Conservation (phyloP, 768 basidiomycete species). For the Cystofilobasidium capitatum region DNA sequence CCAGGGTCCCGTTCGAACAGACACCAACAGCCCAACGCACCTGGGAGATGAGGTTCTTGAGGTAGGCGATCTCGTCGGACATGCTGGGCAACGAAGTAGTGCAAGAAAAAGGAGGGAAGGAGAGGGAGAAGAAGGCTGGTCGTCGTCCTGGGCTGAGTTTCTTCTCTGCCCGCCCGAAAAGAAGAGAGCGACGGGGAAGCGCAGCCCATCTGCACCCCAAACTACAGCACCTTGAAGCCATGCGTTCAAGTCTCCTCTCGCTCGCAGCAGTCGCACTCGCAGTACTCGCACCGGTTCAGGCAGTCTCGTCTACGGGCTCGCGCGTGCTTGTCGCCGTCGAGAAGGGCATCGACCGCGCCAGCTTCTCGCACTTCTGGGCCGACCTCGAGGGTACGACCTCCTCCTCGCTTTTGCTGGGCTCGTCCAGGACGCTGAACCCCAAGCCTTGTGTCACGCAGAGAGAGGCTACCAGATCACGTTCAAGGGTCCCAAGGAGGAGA, state of each 20-base stretch:
- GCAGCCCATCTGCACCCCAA: not conserved
- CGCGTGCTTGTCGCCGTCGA: constrained; percentile 74
- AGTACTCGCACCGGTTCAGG: not conserved
- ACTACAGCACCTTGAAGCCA: not conserved
- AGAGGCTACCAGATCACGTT: constrained; percentile 80
- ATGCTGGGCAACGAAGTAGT: not conserved
- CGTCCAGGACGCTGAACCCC: not conserved
- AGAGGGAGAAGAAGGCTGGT: not conserved
- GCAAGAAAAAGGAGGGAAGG: not conserved
- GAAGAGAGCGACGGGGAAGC: not conserved
- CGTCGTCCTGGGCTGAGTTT: constrained; percentile 16
- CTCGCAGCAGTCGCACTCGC: constrained; percentile 9
- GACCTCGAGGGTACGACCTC: constrained; percentile 56
- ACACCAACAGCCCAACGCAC: constrained; percentile 31
- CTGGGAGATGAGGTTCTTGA: constrained; percentile 83
- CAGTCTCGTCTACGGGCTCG: constrained; percentile 30
- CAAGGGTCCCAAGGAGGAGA: constrained; percentile 66
- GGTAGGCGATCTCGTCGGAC: constrained; percentile 68
- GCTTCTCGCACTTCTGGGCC: constrained; percentile 74
- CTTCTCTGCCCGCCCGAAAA: constrained; percentile 24
- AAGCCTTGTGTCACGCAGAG: constrained; percentile 43
- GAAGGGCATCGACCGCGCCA: constrained; percentile 51
- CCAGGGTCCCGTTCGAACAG: not conserved
- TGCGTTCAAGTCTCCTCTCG: constrained; percentile 4
- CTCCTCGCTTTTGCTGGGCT: not conserved